A percentile compares a stretch with the other conserved stretches of the same genome.
These are phyloP conservation scores for Moesziomyces sp. DNA, from an alignment of 1,284 basidiomycete species.

Conservation along the genomic window DNA sequence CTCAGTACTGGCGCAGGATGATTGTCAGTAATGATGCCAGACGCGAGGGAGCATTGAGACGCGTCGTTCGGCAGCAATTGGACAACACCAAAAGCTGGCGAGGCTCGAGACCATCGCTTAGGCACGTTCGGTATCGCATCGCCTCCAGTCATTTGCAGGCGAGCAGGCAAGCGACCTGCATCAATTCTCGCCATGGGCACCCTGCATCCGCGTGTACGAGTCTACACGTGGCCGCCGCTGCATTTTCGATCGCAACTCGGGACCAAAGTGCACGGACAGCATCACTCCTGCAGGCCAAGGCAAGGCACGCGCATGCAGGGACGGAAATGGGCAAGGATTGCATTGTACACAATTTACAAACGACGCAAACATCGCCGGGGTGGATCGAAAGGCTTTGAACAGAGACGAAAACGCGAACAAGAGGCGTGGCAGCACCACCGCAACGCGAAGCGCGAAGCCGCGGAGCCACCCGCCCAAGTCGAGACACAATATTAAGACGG, in stretches of 20 bases:
- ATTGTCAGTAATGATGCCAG: no score
- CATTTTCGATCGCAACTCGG: background rate
- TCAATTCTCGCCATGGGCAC: no score
- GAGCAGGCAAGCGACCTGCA: background rate
- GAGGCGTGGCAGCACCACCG: background rate
- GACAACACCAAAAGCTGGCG: background rate
- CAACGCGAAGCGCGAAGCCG: background rate
- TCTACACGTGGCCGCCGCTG: no score
- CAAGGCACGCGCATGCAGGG: no score
- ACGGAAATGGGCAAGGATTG: background rate
- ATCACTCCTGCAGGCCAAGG: no score
- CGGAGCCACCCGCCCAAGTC: background rate
- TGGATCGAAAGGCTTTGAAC: background rate
- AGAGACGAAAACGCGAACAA: background rate
- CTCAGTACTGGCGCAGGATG: no score
- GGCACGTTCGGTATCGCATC: background rate
- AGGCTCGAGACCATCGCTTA: background rate
- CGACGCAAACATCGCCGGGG: background rate
- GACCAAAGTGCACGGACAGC: background rate
- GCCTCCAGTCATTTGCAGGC: background rate
- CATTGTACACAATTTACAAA: constrained; percentile 32
- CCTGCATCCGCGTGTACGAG: no score
- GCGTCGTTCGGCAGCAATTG: background rate
- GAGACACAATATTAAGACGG: background rate
- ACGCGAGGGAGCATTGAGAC: no score